Conservation (phyloP, 1,284 basidiomycete genomes). For the Phellopilus nigrolimitatus region DNA sequence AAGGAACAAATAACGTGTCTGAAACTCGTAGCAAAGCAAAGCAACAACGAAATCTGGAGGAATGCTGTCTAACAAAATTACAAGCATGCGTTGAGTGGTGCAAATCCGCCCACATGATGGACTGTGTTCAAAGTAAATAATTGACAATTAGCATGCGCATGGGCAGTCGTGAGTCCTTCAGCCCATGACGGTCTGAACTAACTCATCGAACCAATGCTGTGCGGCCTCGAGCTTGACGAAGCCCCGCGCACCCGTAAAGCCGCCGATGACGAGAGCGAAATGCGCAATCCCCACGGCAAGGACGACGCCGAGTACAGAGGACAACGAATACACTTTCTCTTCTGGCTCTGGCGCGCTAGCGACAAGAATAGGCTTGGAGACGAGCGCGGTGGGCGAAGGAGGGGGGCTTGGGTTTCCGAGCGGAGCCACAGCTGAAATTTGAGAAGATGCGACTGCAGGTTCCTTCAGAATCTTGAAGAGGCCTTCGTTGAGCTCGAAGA, state of each 20-base stretch:
- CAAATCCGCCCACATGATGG: no score
- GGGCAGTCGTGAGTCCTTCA: background rate
- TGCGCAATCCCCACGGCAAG: slow-evolving; percentile 48
- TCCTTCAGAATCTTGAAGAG: slow-evolving; percentile 52
- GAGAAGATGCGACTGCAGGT: slow-evolving; percentile 12
- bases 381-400: slow-evolving; percentile 21
- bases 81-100: no score
- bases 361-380: slow-evolving; percentile 23
- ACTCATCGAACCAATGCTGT: slow-evolving; percentile 36
- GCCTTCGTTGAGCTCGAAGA: slow-evolving; percentile 64
- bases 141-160: background rate
- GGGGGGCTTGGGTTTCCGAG: slow-evolving; percentile 29
- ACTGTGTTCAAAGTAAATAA: background rate
- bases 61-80: background rate
- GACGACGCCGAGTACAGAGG: slow-evolving; percentile 42
- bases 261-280: slow-evolving; percentile 44
- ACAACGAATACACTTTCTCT: slow-evolving; percentile 30
- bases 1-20: no score
- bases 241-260: slow-evolving; percentile 45
- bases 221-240: slow-evolving; percentile 41
- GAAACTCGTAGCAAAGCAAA: no score
- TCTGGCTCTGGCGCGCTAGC: slow-evolving; percentile 14
- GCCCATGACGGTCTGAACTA: background rate
- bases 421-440: slow-evolving; percentile 14
- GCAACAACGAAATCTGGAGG: no score